Evolutionary conservation across 345 rosid species (phyloP).

Genomic region (Eucalyptus curtisii): DNA sequence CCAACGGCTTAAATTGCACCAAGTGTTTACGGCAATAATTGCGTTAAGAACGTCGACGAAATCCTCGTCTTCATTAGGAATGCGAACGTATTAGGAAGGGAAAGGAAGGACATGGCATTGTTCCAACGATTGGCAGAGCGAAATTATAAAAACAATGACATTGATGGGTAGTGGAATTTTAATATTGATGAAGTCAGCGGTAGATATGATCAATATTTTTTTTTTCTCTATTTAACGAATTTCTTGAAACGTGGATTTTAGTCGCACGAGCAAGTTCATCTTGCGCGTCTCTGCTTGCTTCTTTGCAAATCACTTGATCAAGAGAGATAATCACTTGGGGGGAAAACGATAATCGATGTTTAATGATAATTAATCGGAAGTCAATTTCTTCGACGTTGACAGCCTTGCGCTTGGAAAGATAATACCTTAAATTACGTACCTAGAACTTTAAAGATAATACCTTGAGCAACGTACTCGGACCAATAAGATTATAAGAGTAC

Average conservation of each 20-base stretch:
- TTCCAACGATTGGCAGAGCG: not conserved
- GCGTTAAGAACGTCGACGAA: not conserved
- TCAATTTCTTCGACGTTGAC: not conserved
- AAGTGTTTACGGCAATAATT: not conserved
- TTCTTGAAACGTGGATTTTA: no score
- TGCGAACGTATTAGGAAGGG: not conserved
- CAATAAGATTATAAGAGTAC: not conserved
- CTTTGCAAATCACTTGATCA: not conserved
- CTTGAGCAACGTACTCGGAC: not conserved
- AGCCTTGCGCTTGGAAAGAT: not conserved
- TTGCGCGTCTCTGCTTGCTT: not conserved
- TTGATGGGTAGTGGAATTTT: not conserved
- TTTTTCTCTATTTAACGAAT: no score
- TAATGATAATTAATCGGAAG: not conserved
- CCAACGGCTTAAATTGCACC: no score
- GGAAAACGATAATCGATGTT: not conserved
- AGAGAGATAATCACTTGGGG: not conserved
- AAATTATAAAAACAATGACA: not conserved
- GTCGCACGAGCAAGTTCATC: not conserved
- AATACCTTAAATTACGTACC: not conserved
- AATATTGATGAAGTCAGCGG: not conserved
- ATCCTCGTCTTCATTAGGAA: not conserved
- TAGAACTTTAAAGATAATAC: not conserved
- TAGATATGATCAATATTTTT: not conserved
- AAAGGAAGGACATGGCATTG: not conserved